Evolutionary conservation across 495 filamentous ascomycete genomes (phyloP), one percentile per base, ranked within the genome.

Genomic region (Talaromyces proteolyticus): DNA sequence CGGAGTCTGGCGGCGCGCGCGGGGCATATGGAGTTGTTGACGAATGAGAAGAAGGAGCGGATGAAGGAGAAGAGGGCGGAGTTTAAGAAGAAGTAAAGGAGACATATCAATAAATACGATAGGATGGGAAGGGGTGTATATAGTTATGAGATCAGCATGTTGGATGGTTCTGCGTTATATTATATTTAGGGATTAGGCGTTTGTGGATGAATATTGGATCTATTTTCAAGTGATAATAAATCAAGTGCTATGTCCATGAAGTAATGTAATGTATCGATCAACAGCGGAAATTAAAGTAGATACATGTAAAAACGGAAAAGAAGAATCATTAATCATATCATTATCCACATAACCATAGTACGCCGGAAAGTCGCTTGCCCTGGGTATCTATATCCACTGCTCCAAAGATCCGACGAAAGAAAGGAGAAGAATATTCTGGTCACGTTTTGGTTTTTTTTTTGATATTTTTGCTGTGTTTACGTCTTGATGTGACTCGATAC

Each of bases 11-110:
- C 81, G 4, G 67, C 78, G 42, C 82, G 80, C 60, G 86, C 85
- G 37, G 87, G 87, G 4, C 86, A 91, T 76, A 56, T 89, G 54
- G 86, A 90, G 63, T 36, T 89, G 63, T 59, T 89, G 52, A 68
- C 73, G 51, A 82, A 80, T 3, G 82, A 79, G 10, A 86, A 85
- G 76, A 84, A 80, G 68, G 73, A 79, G 44, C 66, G 60, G 55
- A 62, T 58, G 44, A 60, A 53, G 44, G 49, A 50, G 18, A 53
- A 64, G 40, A 56, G 50, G 34, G 47, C 47, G 18, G 47, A 49
- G n/a, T 41, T 21, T 41, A 49, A 49, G 29, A 49, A 49, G 47
- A 49, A 49, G 38, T 49, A 17, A 49, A 21, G 8, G 2, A 18
- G 18, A 5, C 18, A 10, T 1, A 11, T 39, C 14, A 24, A n/a